These are phyloP conservation scores for Ramularia endophylla DNA, from an alignment of 2,329 filamentous ascomycete species.

Conservation along the genomic window DNA sequence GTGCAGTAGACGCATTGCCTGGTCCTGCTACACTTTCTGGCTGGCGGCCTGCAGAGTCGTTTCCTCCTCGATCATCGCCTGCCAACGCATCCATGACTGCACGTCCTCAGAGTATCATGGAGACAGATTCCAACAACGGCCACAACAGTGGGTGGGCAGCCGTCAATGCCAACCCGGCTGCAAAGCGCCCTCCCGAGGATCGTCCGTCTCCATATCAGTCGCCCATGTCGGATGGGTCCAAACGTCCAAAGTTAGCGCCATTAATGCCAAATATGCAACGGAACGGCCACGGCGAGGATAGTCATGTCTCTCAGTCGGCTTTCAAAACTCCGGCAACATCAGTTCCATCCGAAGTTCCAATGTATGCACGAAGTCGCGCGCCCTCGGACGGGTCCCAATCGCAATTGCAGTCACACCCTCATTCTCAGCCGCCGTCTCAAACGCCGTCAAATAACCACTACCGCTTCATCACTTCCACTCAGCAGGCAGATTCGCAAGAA, in stretches of 20 bases:
- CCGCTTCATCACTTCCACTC: constrained; percentile 30
- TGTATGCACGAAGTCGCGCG: constrained; percentile 26
- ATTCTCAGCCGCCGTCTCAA: constrained; percentile 9
- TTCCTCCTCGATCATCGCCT: constrained; percentile 14
- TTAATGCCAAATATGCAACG: constrained; percentile 32
- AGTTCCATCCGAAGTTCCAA: constrained; percentile 8
- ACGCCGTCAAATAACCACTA: constrained; percentile 20
- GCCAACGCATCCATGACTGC: constrained; percentile 12
- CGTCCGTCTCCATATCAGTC: constrained; percentile 25
- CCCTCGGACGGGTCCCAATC: constrained; percentile 27
- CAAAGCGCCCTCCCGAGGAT: constrained; percentile 38
- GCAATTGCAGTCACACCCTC: constrained; percentile 20
- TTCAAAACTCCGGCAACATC: constrained; percentile 10
- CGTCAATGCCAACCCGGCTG: constrained; percentile 37
- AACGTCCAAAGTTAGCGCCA: constrained; percentile 40
- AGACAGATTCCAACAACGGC: constrained; percentile 13
- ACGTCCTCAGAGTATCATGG: constrained; percentile 16
- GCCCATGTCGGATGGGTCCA: constrained; percentile 35
- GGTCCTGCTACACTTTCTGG: constrained; percentile 22
- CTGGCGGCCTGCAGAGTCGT: constrained; percentile 26
- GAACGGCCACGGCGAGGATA: constrained; percentile 26
- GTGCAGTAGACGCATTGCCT: constrained; percentile 18
- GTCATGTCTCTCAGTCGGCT: constrained; percentile 13
- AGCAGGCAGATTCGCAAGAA: constrained; percentile 26
- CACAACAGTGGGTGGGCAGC: constrained; percentile 37